Base-by-base conservation (phyloP, 805 yeast genomes). In the Torulaspora indica region DNA sequence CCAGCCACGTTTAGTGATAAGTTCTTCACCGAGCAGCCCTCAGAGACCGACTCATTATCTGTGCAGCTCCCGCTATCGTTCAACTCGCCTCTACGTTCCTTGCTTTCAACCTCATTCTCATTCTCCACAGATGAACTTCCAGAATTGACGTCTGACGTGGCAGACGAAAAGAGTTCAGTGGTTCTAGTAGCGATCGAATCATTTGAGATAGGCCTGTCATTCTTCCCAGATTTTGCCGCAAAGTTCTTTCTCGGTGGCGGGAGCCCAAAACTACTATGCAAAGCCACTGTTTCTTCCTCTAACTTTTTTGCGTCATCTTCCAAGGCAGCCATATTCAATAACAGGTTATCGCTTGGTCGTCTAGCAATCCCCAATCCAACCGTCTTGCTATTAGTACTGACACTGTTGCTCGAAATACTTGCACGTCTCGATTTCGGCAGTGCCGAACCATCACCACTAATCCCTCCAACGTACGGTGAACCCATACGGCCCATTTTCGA, bases 331-430 rank as follows among this genome's bases (percentile, higher is more conserved):
- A 46, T 45, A 40, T 55, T 58, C 39, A 52, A 38, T 32, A 61
- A 38, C 24, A 62, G 37, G 46, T 62, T 63, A 33, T 63, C 66
- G 39, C 66, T 61, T 5, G 68, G 68, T 36, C 67, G 53, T 27
- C 68, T 53, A 6, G 57, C 60, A 25, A 57, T 48, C 6, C 61
- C 64, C 18, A 60, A 42, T 6, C 60, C 64, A 4, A 56, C 45
- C 27, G 56, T 56, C 32, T 55, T 57, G 42, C 53, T 50, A 45
- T 35, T 47, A 29, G 46, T 35, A 30, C 47, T 51, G 14, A 24
- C 43, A 42, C 43, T 44, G 22, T 39, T 40, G 42, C 47, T 40
- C 25, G 54, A 46, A 17, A 42, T 12, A 37, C 46, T 41, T 13
- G 43, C 35, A 15, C 33, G 40, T 32, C 48, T 38, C 22, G 51